phyloP scores from a whole-genome alignment of 805 yeast species.

The Brettanomyces sp. region DNA sequence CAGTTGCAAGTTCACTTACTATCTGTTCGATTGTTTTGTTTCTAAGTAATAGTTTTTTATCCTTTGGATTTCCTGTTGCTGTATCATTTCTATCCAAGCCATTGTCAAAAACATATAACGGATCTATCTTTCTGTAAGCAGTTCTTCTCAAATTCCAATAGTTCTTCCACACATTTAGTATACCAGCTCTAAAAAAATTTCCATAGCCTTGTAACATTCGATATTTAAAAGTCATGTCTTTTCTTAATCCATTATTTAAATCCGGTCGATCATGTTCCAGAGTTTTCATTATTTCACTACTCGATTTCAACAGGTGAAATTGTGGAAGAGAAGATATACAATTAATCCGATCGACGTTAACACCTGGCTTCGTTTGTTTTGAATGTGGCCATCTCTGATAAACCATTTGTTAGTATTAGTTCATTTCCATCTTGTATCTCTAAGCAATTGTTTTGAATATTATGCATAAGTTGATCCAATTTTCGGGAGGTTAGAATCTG shows the following conservation, averaged over 20 bases:
- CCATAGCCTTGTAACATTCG: constrained; percentile 20
- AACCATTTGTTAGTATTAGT: no score
- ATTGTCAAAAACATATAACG: constrained; percentile 18
- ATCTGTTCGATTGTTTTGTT: constrained; percentile 9
- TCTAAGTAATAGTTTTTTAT: constrained; percentile 11
- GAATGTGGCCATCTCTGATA: no score
- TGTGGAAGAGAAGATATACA: constrained; percentile 12
- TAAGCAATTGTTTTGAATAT: no score
- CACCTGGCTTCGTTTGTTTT: not conserved
- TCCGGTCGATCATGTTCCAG: constrained; percentile 5
- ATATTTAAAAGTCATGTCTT: constrained; percentile 8
- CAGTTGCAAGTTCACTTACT: constrained; percentile 18
- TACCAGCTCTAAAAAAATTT: constrained; percentile 49
- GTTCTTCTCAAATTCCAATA: constrained; percentile 18
- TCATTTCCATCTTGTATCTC: no score
- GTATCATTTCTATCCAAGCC: constrained; percentile 16
- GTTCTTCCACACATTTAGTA: constrained; percentile 45
- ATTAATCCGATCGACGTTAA: constrained; percentile 1
- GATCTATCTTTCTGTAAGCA: constrained; percentile 18
- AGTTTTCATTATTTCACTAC: constrained; percentile 2
- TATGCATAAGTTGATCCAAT: no score
- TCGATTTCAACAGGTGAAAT: constrained; percentile 11
- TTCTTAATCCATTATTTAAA: not conserved
- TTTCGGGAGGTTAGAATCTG: no score
- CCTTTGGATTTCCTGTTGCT: constrained; percentile 17